A percentile compares a stretch with the other conserved stretches of the same genome.
Evolutionary conservation across 1,284 basidiomycete species (phyloP).

Genomic region (Ustilago trichophora): DNA sequence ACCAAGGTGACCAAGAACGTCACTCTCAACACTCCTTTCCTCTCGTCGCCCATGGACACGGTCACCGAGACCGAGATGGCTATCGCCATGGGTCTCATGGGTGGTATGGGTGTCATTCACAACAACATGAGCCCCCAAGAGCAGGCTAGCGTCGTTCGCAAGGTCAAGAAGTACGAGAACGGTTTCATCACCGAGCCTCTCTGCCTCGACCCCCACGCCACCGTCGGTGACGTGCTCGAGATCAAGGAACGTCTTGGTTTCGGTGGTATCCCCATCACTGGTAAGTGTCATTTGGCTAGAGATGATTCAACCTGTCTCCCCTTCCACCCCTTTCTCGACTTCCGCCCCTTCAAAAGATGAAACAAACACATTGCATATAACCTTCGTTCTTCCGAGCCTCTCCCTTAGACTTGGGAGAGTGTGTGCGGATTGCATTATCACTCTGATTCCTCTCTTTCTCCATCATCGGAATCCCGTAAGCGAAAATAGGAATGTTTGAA

Average conservation of each 20-base stretch:
- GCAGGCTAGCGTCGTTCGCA: constrained; percentile 95
- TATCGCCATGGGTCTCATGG: constrained; percentile 73
- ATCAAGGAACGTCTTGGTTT: constrained; percentile 93
- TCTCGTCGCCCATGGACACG: constrained; percentile 99
- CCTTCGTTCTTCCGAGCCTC: constrained; percentile 87
- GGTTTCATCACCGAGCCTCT: constrained; percentile 94
- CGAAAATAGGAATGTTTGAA: too few relatives aligned
- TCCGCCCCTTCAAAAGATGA: too few relatives aligned
- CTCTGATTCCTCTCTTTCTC: constrained; percentile 67
- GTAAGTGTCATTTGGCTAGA: constrained; percentile 74
- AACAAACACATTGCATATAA: constrained; percentile 68
- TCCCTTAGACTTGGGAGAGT: constrained; percentile 75
- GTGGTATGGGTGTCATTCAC: constrained; percentile 98
- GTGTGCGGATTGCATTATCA: constrained; percentile 74
- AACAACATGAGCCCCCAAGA: constrained; percentile 89
- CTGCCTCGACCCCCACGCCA: constrained; percentile 79
- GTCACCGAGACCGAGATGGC: constrained; percentile 98
- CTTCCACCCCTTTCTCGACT: too few relatives aligned
- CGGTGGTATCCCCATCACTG: constrained; percentile 96
- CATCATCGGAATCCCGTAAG: too few relatives aligned
- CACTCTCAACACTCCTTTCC: constrained; percentile 90
- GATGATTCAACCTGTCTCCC: too few relatives aligned
- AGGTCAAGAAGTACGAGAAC: constrained; percentile 94
- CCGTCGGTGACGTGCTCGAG: constrained; percentile 88
- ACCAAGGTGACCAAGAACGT: constrained; percentile 90